Evolutionary conservation across 805 yeast species (phyloP).

Genomic region (Priceomyces castillae): DNA sequence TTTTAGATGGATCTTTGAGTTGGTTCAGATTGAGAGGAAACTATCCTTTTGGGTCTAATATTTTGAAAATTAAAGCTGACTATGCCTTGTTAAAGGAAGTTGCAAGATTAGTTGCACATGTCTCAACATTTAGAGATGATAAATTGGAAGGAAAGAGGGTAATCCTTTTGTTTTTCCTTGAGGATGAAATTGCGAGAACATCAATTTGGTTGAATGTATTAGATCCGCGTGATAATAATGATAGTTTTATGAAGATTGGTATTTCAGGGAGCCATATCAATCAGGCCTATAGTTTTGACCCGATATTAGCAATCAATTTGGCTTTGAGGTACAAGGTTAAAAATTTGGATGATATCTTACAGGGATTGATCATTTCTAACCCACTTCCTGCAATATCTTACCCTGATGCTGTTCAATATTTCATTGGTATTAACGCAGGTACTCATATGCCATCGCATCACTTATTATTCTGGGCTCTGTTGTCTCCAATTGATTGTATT

Average conservation of each 20-base stretch:
- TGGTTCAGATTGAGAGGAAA: constrained; percentile 70
- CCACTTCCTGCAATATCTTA: constrained; percentile 60
- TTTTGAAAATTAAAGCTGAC: constrained; percentile 68
- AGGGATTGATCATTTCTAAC: constrained; percentile 44
- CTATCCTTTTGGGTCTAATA: constrained; percentile 86
- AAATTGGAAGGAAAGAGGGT: constrained; percentile 48
- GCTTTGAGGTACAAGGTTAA: constrained; percentile 55
- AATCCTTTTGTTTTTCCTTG: constrained; percentile 61
- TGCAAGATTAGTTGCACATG: constrained; percentile 27
- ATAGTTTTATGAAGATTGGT: constrained; percentile 29
- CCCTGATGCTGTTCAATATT: constrained; percentile 59
- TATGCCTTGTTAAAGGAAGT: constrained; percentile 55
- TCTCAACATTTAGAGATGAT: constrained; percentile 20
- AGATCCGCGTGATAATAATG: constrained; percentile 40
- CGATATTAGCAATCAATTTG: constrained; percentile 69
- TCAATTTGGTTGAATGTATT: constrained; percentile 76
- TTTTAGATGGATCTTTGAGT: constrained; percentile 65
- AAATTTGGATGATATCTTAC: constrained; percentile 39
- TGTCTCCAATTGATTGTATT: constrained; percentile 81
- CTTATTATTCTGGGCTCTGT: constrained; percentile 67
- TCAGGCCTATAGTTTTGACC: constrained; percentile 63
- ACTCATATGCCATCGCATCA: constrained; percentile 38
- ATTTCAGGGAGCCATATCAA: constrained; percentile 44
- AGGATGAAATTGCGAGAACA: constrained; percentile 70
- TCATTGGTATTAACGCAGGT: constrained; percentile 40